Base-by-base conservation (phyloP, 1,284 basidiomycete genomes). In the Fomitopsis pinicola region DNA sequence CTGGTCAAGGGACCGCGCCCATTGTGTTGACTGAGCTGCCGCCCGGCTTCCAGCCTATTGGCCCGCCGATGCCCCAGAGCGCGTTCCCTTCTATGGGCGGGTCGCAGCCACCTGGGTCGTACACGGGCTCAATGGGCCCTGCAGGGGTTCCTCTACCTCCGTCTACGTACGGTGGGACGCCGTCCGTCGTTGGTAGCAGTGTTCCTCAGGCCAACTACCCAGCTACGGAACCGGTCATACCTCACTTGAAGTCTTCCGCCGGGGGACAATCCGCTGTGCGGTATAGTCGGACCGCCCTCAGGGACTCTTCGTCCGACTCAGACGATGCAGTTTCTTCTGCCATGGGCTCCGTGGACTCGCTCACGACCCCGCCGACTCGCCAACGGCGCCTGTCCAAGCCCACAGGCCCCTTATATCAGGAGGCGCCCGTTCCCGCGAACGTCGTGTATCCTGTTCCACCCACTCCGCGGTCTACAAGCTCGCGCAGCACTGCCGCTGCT, bases 41-140 rank as follows among this genome's bases (percentile, higher is more conserved):
- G 42, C 68, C 67, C 2, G 73, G 73, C 4, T 76, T 76, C 61
- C 60, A 75, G 26, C 71, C 72, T 0, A 68, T 63, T 28, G 70
- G 72, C 3, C 67, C 69, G 7, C 66, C 67, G 1, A 60, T 67
- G 15, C 62, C 70, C 9, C 55, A 57, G 17, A 42, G 57, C 50
- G 63, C 65, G 38, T 60, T 64, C 40, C 38, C 58, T 26, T 36
- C 64, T 52, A 15, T 58, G 56, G 56, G 38, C 59, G 62, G 56
- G 53, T 48, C 36, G 26, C 60, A 58, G 33, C 50, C 57, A 9
- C 53, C 50, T n/a, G 38, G 54, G 8, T 44, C 57, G 19, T 55
- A 58, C 50, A 38, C 6, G 17, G 45, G 48, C 17, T 54, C 59
- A 2, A 42, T 62, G 17, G 64, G 65, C 2, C 65, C 68, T 10